Base-by-base conservation (phyloP, 2,329 filamentous ascomycete species). In the Orbilia oligospora region DNA sequence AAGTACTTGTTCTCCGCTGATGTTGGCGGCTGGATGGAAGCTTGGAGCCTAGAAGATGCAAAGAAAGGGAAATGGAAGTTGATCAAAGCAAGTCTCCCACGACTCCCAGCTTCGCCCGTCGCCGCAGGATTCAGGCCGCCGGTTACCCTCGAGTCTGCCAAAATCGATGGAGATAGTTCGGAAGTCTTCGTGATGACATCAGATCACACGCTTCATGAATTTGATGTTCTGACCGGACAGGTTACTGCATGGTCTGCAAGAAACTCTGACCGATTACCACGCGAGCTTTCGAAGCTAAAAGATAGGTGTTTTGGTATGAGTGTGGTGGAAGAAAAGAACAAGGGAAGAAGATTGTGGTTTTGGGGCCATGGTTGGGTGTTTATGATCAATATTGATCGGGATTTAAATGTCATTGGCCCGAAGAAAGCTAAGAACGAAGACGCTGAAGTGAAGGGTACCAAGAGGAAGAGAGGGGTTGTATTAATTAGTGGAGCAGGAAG, bases 301-400 rank as follows among this genome's bases (percentile, higher is more conserved):
- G 94, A 97, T 83, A 88, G 93, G 49, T 92, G 92, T 68, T 95
- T 95, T 86, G 94, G 94, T 2, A 90, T 91, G 27, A 84, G 91
- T 0, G 86, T 87, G 30, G 83, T 65, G 6, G 48, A 75, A 30
- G 65, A 80, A 41, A 61, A 49, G 30, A 71, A 63, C 22, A 85
- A 85, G n/a, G 86, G 90, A 56, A 89, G 95, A 14, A 98, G 95
- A 93, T 85, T 98, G 20, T 97, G 97, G 82, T 94, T 95, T 5
- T 89, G 90, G 48, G 91, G 89, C 0, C 98, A 94, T 88, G 85
- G 99, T 24, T 94, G 93, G 86, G 98, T 98, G 94, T 89, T 99
- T 77, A 94, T 98, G 83, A 86, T 97, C 33, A 89, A 89, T 20
- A 88, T 82, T 41, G 82, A 80, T 38, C 73, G 53, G 20, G 58